Evolutionary conservation across 257 asterid genomes (phyloP), one percentile per base, ranked within the genome.

Genomic region (Solanum sitiens): DNA sequence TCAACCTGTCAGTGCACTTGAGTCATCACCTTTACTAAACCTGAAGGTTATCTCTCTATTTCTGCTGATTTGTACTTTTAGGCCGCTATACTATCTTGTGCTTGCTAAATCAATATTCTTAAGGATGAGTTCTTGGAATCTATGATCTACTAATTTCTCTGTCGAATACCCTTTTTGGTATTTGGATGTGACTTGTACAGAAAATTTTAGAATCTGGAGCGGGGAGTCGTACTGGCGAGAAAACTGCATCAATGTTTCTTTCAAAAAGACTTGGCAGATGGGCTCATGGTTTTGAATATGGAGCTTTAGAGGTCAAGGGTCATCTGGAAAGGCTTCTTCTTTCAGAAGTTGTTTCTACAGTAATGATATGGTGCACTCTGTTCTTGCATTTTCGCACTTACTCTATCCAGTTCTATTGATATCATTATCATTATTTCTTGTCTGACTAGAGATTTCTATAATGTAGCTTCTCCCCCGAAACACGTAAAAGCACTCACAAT

Each of bases 1-100:
- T 94, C 98, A 93, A 91, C 99, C 99, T 44, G 90, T 94, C 92
- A 94, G 98, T 90, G 97, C 93, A 44, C 94, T 96, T 33, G 99
- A 94, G 89, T 92, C 99, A 45, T 97, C 99, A 35, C 98, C 99
- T 72, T 92, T 97, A 89, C 86, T 97, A 67, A 88, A 93, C 86
- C 90, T 97, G 39, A 95, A 96, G 99, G 99, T 97, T 89, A 50
- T 86, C 86, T 86, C 84, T 83, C 85, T 80, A 77, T 86, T 86
- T 75, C 86, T 86, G 42, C 84, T 45, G 84, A 32, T 71, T 27
- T 61, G 14, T 76, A 68, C 56, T 35, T 44, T 6, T 30, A 14
- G 32, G 45, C 14, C 20, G 2, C 14, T 50, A 50, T 82, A 18
- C 30, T 50, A 77, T 87, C 67, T 42, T 87, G 18, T 75, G 75